phyloP scores from a whole-genome alignment of 2,329 filamentous ascomycete genomes.

The Hypoxylon sp. region DNA sequence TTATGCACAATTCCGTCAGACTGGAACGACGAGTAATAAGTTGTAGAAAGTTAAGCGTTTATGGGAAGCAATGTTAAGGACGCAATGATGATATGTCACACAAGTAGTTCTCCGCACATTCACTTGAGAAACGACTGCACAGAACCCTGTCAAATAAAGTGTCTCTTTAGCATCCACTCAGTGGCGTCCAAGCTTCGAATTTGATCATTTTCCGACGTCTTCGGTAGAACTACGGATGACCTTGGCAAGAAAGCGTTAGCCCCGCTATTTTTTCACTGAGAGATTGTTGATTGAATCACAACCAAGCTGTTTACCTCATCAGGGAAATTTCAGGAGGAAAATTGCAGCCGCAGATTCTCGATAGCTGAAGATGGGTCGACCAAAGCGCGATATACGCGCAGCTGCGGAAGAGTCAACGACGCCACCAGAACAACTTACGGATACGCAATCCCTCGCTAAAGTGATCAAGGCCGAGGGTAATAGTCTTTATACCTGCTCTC shows the following conservation, averaged over 20 bases:
- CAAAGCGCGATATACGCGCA: conserved; percentile 83
- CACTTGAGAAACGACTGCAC: background rate
- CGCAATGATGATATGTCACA: background rate
- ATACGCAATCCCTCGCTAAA: conserved; percentile 78
- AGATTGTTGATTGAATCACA: conserved; percentile 5
- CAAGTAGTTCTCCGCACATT: background rate
- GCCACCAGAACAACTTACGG: conserved; percentile 71
- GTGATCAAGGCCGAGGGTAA: conserved; percentile 89
- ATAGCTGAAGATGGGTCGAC: conserved; percentile 71
- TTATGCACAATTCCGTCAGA: background rate
- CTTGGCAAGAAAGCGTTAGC: background rate
- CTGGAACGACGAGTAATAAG: background rate
- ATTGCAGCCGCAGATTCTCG: background rate
- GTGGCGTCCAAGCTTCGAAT: background rate
- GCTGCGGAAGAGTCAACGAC: conserved; percentile 79
- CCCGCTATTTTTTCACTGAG: conserved; percentile 18
- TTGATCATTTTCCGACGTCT: background rate
- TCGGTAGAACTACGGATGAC: conserved; percentile 28
- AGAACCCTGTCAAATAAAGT: background rate
- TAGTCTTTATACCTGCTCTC: conserved; percentile 85
- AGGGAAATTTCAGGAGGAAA: background rate
- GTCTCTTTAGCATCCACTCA: background rate
- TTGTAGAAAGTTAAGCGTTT: too few relatives aligned
- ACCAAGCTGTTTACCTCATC: background rate
- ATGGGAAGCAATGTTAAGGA: background rate